A percentile compares a stretch with the other conserved stretches of the same genome.
Conservation (phyloP, 257 asterid species). For the Solanum pinnatisectum region DNA sequence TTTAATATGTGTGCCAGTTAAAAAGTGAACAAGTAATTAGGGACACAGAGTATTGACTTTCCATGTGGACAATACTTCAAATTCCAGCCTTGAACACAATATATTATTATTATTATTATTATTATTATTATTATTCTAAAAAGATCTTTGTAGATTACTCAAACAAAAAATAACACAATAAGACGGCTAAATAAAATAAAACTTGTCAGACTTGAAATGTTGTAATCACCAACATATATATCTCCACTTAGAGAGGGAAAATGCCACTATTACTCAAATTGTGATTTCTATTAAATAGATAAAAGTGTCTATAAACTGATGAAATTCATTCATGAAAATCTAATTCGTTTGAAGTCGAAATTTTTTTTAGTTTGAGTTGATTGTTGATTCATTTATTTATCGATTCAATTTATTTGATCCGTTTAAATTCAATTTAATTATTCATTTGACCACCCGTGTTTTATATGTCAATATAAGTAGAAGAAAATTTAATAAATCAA, state of each 20-base stretch:
- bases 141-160: not conserved
- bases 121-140: not conserved
- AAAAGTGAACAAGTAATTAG: too few species aligned
- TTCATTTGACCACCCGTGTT: too few species aligned
- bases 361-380: too few species aligned
- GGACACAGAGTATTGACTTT: not conserved
- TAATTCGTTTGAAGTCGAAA: accelerated
- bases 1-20: too few species aligned
- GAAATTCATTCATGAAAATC: too few species aligned
- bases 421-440: too few species aligned
- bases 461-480: not conserved
- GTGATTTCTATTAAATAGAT: too few species aligned
- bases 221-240: too few species aligned
- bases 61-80: not conserved
- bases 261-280: not conserved
- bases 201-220: not conserved
- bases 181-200: not conserved
- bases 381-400: too few species aligned
- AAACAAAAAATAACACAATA: not conserved
- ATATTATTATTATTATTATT: not conserved
- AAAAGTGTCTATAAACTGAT: too few species aligned
- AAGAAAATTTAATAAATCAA: not conserved
- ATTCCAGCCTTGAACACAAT: not conserved
- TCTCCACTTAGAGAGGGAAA: not conserved
- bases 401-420: accelerated